Conservation (phyloP, 306 rosid genomes). For the Ormosia semicastrata region DNA sequence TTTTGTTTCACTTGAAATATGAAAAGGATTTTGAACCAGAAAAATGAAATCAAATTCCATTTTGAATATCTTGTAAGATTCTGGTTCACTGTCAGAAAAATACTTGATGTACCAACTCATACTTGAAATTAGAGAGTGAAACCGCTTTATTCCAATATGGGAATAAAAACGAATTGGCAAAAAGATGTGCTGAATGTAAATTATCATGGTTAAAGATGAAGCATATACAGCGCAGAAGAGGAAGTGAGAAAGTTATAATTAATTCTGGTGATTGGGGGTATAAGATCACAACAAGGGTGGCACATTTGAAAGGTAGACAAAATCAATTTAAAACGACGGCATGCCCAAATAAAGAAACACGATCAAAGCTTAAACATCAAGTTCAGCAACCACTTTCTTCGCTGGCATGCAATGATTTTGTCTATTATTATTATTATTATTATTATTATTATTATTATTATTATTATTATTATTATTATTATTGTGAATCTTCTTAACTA, state of each 20-base stretch:
- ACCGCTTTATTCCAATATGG: background rate
- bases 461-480: background rate
- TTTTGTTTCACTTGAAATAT: slow-evolving; percentile 23
- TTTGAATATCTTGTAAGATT: slow-evolving; percentile 41
- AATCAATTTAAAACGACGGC: slow-evolving; percentile 20
- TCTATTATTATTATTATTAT: background rate
- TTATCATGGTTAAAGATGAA: slow-evolving; percentile 7
- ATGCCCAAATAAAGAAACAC: slow-evolving; percentile 34
- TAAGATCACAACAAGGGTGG: background rate
- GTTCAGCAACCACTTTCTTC: slow-evolving; percentile 9
- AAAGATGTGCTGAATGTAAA: background rate
- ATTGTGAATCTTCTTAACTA: slow-evolving; percentile 17
- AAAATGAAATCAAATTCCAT: slow-evolving; percentile 28
- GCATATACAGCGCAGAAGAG: background rate
- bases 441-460: background rate
- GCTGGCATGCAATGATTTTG: slow-evolving; percentile 40
- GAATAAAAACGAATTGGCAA: background rate
- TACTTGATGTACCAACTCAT: slow-evolving; percentile 10
- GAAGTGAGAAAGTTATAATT: background rate
- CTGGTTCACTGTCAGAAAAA: slow-evolving; percentile 28
- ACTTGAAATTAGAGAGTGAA: background rate
- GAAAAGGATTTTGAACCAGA: slow-evolving; percentile 20
- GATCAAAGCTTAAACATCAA: slow-evolving; percentile 27
- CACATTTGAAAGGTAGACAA: slow-evolving; percentile 7
- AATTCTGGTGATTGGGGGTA: background rate